Base-by-base conservation (phyloP, 2,329 filamentous ascomycete species). In the Stagonosporopsis tanaceti region DNA sequence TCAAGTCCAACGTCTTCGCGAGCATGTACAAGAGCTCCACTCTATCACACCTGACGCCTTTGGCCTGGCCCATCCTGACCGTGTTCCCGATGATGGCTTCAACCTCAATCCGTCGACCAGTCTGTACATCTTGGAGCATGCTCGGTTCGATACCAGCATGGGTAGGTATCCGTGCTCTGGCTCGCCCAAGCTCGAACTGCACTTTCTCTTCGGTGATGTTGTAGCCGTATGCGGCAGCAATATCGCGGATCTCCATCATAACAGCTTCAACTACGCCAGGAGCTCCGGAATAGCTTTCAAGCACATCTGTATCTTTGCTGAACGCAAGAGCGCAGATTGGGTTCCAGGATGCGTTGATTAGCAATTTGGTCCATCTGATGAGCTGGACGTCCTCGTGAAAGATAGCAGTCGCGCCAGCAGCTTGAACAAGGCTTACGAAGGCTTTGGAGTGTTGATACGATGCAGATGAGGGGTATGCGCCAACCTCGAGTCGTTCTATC, bases 321-420 rank as follows among this genome's bases (percentile, higher is more conserved):
- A 82, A 78, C 0, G 84, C 82, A 1, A 88, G 74, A 0, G 85
- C 85, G 39, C 84, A 86, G 34, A 87, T 78, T 0, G 85, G 82
- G 62, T 89, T 89, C 82, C 84, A 88, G 0, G 83, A 79, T 1
- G 82, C 85, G 65, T 89, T 89, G 70, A 85, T 77, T 0, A 88
- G 75, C 0, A 88, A 78, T 70, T 89, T 89, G 50, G 79, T 78
- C 86, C 86, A 89, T 7, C 86, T 79, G 50, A 82, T 79, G 0
- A 79, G 68, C 60, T 89, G 85, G 8, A 89, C 79, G 59, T 88
- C 79, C 4, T 80, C 77, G 35, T 82, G 78, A 5, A 84, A 72
- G n/a, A 79, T 65, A 42, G 82, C 80, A 2, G 81, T 80, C 3
- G 77, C 81, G 7, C 82, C 79, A 7, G 78, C 79, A 3, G 72